A percentile compares a stretch with the other conserved stretches of the same genome.
Evolutionary conservation across 2,329 filamentous ascomycete genomes (phyloP).

Genomic region (Phialophora macrospora): DNA sequence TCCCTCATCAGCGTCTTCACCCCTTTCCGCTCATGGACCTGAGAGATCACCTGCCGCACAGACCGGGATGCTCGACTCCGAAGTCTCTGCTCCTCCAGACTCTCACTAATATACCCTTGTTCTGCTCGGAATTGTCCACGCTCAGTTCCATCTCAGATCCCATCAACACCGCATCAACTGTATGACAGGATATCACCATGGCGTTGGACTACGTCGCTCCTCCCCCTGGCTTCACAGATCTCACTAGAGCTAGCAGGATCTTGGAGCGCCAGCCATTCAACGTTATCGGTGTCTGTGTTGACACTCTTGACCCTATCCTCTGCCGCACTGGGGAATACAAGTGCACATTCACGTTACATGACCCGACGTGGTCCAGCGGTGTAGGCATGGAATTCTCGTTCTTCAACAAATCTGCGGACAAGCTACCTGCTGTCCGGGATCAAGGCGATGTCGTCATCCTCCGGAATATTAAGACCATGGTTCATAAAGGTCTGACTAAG

Average conservation of each 20-base stretch:
- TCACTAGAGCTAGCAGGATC: conserved; percentile 45
- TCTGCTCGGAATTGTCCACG: background rate
- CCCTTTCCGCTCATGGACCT: background rate
- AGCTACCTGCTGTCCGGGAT: conserved; percentile 52
- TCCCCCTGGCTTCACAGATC: conserved; percentile 52
- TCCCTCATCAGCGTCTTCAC: background rate
- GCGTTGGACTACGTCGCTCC: conserved; percentile 13
- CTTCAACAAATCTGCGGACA: conserved; percentile 58
- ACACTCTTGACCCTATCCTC: conserved; percentile 60
- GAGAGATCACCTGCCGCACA: background rate
- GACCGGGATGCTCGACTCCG: background rate
- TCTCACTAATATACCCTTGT: background rate
- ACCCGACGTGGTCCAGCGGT: conserved; percentile 58
- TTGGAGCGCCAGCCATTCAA: conserved; percentile 31
- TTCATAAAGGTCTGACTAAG: conserved; percentile 13
- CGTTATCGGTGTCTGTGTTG: conserved; percentile 73
- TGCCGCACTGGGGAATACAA: conserved; percentile 63
- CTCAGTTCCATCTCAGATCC: background rate
- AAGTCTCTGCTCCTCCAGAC: background rate
- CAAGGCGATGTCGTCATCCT: conserved; percentile 70
- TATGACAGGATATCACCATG: conserved; percentile 3
- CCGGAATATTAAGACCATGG: conserved; percentile 57
- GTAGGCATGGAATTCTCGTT: conserved; percentile 60
- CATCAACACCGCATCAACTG: conserved; percentile 1
- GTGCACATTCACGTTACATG: conserved; percentile 64